These are phyloP conservation scores for Solanum dulcamara DNA, from an alignment of 257 asterid species.

Conservation along the genomic window DNA sequence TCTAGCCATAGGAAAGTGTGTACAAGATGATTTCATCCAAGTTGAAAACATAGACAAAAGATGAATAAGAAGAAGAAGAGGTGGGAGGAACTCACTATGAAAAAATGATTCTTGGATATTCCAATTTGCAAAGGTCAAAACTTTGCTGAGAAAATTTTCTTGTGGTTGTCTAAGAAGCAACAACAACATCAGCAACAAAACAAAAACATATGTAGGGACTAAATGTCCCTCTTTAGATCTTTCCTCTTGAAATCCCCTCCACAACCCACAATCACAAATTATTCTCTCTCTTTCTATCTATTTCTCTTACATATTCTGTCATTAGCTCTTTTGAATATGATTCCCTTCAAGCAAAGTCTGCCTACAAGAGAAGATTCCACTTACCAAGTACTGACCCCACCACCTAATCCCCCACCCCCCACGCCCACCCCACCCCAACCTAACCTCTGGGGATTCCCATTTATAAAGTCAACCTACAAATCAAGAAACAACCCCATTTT, in stretches of 20 bases:
- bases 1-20: background rate
- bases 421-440: background rate
- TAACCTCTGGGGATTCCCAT: conserved; percentile 14
- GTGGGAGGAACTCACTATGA: conserved; percentile 23
- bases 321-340: conserved; percentile 12
- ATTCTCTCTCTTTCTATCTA: background rate
- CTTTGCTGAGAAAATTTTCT: conserved; percentile 8
- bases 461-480: conserved; percentile 10
- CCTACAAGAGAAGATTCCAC: conserved; percentile 17
- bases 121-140: conserved; percentile 16
- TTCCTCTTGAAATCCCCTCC: background rate
- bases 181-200: conserved; percentile 23
- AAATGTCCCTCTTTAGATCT: background rate
- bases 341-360: conserved; percentile 10
- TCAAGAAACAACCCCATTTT: background rate
- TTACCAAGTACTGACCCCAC: conserved; percentile 12
- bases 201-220: conserved; percentile 7
- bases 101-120: conserved; percentile 70
- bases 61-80: background rate
- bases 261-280: background rate
- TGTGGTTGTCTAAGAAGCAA: conserved; percentile 26
- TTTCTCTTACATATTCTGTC: conserved; percentile 15
- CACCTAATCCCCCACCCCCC: background rate
- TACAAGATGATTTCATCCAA: conserved; percentile 13
- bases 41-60: conserved; percentile 6